phyloP scores from a whole-genome alignment of 352 stramenopile species.

The Globisporangium abappressorium region DNA sequence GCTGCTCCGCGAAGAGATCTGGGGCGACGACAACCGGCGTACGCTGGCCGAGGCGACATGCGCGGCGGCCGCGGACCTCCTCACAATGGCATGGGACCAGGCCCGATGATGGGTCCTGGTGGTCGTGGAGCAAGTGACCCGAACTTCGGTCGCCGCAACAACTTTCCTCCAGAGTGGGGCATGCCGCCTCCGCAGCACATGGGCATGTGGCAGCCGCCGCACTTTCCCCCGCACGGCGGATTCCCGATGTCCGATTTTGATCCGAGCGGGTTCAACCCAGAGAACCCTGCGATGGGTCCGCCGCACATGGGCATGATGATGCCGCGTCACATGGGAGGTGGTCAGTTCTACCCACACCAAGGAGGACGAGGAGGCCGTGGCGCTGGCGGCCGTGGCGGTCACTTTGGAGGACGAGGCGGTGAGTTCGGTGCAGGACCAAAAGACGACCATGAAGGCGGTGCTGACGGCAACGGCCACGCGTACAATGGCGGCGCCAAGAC shows the following conservation, averaged over 20 bases:
- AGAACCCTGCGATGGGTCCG: slow-evolving; percentile 60
- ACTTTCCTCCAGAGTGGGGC: slow-evolving; percentile 64
- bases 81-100: slow-evolving; percentile 8
- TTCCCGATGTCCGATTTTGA: slow-evolving; percentile 69
- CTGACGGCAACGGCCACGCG: background rate
- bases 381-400: slow-evolving; percentile 21
- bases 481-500: slow-evolving; percentile 41
- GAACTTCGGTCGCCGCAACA: slow-evolving; percentile 52
- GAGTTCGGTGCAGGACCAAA: slow-evolving; percentile 23
- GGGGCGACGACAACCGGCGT: slow-evolving; percentile 22
- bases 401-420: slow-evolving; percentile 28
- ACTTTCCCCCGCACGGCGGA: slow-evolving; percentile 37
- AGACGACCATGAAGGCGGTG: slow-evolving; percentile 21
- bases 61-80: slow-evolving; percentile 20
- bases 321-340: slow-evolving; percentile 48
- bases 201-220: slow-evolving; percentile 62
- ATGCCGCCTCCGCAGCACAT: slow-evolving; percentile 55
- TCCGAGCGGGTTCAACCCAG: slow-evolving; percentile 59
- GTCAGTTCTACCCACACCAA: slow-evolving; percentile 40
- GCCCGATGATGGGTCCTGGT: slow-evolving; percentile 11
- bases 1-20: slow-evolving; percentile 22
- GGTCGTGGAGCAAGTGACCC: slow-evolving; percentile 20
- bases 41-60: slow-evolving; percentile 24
- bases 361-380: slow-evolving; percentile 41
- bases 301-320: slow-evolving; percentile 66